Base-by-base conservation (phyloP, 768 basidiomycete genomes). In the Clathrus columnatus region DNA sequence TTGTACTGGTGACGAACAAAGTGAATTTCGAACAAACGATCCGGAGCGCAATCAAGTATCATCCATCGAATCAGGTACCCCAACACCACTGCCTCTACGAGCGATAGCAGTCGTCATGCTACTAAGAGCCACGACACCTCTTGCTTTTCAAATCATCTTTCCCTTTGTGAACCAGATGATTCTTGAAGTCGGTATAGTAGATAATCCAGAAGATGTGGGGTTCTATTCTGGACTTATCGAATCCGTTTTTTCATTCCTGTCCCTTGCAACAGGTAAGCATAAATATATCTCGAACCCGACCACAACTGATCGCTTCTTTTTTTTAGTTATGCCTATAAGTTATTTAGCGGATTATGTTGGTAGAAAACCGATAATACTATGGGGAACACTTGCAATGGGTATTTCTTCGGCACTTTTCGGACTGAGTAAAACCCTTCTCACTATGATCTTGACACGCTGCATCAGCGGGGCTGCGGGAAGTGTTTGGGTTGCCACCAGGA, bases 291-390 rank as follows among this genome's bases (percentile, higher is more conserved):
- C 26, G 2, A n/a, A n/a, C n/a, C n/a, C n/a, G n/a, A n/a, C n/a
- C 5, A 14, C 10, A 44, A 20, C 48, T n/a, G n/a, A 36, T 14
- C 43, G 18, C 16, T 7, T 50, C 28, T 7, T 30, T n/a, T n/a
- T n/a, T n/a, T 2, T 8, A 57, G 50, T 57, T 5, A 27, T 58
- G 20, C 57, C 57, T 5, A 26, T 18, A 4, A 28, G 51, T 14
- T 26, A 48, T 18, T 28, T 51, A 21, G 52, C 63, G 11, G 63
- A 64, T 48, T 46, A 50, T 18, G 29, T 61, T 29, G 63, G 63
- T 16, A 54, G 63, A 6, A 64, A 64, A 45, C 63, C 63, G 46
- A 56, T 64, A 24, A 57, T 64, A 41, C 26, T 62, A 27, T 20
- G 26, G 41, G 62, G 63, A n/a, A 53, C 57, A 3, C 2, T 56